Evolutionary conservation across 768 basidiomycete genomes (phyloP), one percentile per base, ranked within the genome.

Genomic region (Kwoniella dendrophila): DNA sequence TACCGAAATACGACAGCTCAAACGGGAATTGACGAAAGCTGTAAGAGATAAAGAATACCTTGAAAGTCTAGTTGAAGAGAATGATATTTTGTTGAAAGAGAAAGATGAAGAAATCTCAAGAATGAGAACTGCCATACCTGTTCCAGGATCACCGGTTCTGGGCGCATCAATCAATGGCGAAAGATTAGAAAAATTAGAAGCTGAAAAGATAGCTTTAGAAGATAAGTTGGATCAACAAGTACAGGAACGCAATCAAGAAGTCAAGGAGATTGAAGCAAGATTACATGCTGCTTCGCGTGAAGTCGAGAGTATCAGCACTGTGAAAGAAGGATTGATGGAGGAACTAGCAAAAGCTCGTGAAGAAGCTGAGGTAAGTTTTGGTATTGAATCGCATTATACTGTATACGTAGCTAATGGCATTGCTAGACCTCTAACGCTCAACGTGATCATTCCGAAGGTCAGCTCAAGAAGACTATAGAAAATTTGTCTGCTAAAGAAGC

Each of bases 101-200:
- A 74, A 72, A 38, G 72, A 73, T n/a, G 62, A 66, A 32, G 71
- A 76, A 57, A 74, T 74, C 20, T 36, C 64, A 7, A 27, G 40
- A 4, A 59, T 76, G 32, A 54, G 53, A 18, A 61, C 63, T 0
- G 60, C 59, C 4, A 60, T 76, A 10, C 74, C 74, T 16, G 33
- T 76, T 18, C 73, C 73, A 38, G 58, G 52, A 26, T 68, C 69
- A 36, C 69, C 69, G 8, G 49, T 38, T 16, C 43, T 67, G 4
- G 22, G 40, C 11, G 22, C 48, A 4, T 4, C 26, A 11, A 29
- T 27, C 12, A 26, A 36, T n/a, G 61, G 56, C 30, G 58, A 36
- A 11, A 30, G 52, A 18, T 22, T 62, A 16, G 49, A 36, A n/a
- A 49, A 40, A 14, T 43, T 68, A 2, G 38, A 65, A 27, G 27